Evolutionary conservation across 345 rosid genomes (phyloP).

Genomic region (Syzygium grande): DNA sequence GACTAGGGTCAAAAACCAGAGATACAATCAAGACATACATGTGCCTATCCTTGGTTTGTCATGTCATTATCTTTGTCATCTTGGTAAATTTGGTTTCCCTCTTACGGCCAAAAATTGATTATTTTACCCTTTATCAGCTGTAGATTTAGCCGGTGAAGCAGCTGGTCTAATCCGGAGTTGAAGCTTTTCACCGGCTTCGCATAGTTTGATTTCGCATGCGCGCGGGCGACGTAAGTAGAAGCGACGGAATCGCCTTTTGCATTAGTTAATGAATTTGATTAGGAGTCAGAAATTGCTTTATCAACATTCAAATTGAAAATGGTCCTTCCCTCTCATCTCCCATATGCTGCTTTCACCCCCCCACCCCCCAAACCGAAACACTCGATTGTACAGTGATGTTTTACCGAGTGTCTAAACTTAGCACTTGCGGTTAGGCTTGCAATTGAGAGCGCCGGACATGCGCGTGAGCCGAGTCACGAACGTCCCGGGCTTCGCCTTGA

Average conservation of each 20-base stretch:
- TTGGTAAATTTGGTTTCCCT: background rate
- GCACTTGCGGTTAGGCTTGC: slow-evolving; percentile 8
- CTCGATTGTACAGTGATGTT: background rate
- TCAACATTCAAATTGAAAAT: background rate
- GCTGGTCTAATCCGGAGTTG: background rate
- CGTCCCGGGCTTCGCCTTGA: slow-evolving; percentile 39
- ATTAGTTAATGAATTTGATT: background rate
- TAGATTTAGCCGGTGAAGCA: background rate
- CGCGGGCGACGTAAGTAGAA: background rate
- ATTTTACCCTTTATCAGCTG: background rate
- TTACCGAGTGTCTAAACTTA: background rate
- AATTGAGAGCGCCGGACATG: slow-evolving; percentile 41
- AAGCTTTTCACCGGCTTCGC: background rate
- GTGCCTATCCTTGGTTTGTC: background rate
- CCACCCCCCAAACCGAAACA: background rate
- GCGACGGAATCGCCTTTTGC: background rate
- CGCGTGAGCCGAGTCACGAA: slow-evolving; percentile 36
- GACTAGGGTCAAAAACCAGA: background rate
- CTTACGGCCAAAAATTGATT: background rate
- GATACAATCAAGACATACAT: background rate
- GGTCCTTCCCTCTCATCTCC: background rate
- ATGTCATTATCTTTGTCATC: background rate
- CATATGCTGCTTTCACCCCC: background rate
- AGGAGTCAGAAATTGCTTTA: background rate
- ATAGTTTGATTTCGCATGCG: background rate